Conservation (phyloP, 2,329 filamentous ascomycete species). For the Penicillium sclerotigenum region DNA sequence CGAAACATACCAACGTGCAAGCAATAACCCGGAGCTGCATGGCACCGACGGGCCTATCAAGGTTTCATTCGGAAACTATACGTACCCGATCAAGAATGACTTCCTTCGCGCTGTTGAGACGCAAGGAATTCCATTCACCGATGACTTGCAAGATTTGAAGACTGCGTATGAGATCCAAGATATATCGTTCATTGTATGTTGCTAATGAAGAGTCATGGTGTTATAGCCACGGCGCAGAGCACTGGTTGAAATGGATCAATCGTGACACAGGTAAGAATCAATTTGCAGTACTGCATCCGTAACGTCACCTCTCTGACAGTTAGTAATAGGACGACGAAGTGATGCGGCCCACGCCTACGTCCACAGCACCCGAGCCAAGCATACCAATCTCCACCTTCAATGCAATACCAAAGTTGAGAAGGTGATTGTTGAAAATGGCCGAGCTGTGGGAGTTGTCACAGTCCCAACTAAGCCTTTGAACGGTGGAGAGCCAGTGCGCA, state of each 20-base stretch:
- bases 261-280: conserved; percentile 47
- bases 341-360: conserved; percentile 77
- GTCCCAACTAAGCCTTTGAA: conserved; percentile 67
- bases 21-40: conserved; percentile 62
- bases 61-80: conserved; percentile 77
- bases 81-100: conserved; percentile 78
- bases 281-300: no score
- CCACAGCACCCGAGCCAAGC: conserved; percentile 68
- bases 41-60: conserved; percentile 79
- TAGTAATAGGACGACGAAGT: conserved; percentile 64
- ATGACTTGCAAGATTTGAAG: conserved; percentile 69
- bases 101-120: conserved; percentile 70
- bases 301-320: conserved; percentile 1
- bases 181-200: background rate
- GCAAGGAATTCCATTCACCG: conserved; percentile 70
- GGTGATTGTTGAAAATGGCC: conserved; percentile 68
- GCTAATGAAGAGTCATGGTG: background rate
- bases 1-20: conserved; percentile 70
- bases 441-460: conserved; percentile 68
- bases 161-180: conserved; percentile 32
- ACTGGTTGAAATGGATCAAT: conserved; percentile 87
- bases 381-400: conserved; percentile 68
- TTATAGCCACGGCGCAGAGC: conserved; percentile 64
- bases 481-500: conserved; percentile 51
- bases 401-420: conserved; percentile 77